Evolutionary conservation across 2,329 filamentous ascomycete species (phyloP).

Genomic region (Thelonectria olida): DNA sequence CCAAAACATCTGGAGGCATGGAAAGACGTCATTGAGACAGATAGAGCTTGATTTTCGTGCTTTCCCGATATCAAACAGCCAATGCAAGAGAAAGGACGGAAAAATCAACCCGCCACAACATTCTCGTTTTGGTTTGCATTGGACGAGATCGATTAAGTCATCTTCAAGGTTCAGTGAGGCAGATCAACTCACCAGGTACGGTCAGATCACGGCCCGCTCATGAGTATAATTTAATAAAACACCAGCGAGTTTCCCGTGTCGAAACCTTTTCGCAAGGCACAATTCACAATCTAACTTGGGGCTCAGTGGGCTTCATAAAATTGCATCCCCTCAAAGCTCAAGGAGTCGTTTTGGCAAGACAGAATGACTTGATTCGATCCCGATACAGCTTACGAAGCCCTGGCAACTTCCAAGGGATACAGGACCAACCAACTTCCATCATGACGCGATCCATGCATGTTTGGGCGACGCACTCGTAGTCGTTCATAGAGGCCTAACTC

Average conservation of each 20-base stretch:
- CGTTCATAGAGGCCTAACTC: neutral
- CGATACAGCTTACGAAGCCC: neutral
- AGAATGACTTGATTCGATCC: too few species aligned
- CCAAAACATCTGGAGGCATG: neutral
- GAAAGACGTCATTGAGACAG: conserved; percentile 36
- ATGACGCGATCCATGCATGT: neutral
- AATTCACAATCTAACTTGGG: neutral
- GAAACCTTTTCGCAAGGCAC: too few species aligned
- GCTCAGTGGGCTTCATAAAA: neutral
- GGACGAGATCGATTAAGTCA: neutral
- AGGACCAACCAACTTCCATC: neutral
- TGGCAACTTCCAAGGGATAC: neutral
- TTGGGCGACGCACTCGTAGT: neutral
- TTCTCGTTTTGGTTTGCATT: neutral
- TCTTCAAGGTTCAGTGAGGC: neutral
- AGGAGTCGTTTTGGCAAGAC: neutral
- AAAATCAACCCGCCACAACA: neutral
- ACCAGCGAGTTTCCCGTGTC: too few species aligned
- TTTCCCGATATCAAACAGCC: conserved; percentile 10
- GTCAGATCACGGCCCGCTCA: neutral
- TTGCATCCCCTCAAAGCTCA: neutral
- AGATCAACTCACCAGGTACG: neutral
- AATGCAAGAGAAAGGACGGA: conserved; percentile 15
- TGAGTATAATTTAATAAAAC: neutral
- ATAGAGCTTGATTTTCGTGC: conserved; percentile 35